A percentile compares a stretch with the other conserved stretches of the same genome.
phyloP scores from a whole-genome alignment of 2,329 filamentous ascomycete genomes.

The Decorospora gaudefroyi region DNA sequence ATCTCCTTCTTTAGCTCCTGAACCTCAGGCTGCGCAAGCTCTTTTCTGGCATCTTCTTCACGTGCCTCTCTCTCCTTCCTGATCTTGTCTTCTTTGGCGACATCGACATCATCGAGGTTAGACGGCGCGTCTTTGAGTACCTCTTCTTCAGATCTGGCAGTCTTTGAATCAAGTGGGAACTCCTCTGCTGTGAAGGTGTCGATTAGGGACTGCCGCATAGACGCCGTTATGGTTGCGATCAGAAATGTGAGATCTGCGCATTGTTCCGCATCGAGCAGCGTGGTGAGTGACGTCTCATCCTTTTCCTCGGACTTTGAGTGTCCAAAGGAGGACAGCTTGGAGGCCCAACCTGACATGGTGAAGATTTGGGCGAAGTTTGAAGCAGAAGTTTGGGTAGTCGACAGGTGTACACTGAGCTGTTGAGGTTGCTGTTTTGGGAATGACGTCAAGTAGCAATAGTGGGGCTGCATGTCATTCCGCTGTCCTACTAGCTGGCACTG shows the following conservation, averaged over 20 bases:
- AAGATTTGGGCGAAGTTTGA: not conserved
- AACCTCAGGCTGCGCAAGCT: conserved; percentile 57
- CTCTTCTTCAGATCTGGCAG: conserved; percentile 30
- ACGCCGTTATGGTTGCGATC: conserved; percentile 54
- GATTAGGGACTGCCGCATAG: conserved; percentile 53
- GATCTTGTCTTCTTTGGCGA: conserved; percentile 40
- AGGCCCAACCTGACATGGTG: conserved; percentile 37
- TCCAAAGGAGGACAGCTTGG: conserved; percentile 45
- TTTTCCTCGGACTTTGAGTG: conserved; percentile 37
- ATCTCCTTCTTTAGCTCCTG: conserved; percentile 71
- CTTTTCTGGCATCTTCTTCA: conserved; percentile 50
- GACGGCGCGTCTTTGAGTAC: conserved; percentile 30
- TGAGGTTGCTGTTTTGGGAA: conserved; percentile 16
- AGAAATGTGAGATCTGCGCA: conserved; percentile 55
- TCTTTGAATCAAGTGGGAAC: conserved; percentile 15
- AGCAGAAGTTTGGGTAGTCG: conserved; percentile 3
- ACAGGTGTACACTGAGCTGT: conserved; percentile 1
- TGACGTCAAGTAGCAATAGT: conserved; percentile 25
- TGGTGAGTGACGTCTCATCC: conserved; percentile 49
- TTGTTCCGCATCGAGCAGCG: conserved; percentile 53
- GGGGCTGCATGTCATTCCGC: conserved; percentile 10
- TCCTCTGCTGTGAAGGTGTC: conserved; percentile 49
- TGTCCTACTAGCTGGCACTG: not conserved
- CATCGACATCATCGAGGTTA: conserved; percentile 30
- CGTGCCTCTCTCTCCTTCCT: conserved; percentile 38